Percentiles rank a stretch among this genome's conserved stretches.
Evolutionary conservation across 208 protist species (phyloP).

Genomic region (Porcisia hertigi): DNA sequence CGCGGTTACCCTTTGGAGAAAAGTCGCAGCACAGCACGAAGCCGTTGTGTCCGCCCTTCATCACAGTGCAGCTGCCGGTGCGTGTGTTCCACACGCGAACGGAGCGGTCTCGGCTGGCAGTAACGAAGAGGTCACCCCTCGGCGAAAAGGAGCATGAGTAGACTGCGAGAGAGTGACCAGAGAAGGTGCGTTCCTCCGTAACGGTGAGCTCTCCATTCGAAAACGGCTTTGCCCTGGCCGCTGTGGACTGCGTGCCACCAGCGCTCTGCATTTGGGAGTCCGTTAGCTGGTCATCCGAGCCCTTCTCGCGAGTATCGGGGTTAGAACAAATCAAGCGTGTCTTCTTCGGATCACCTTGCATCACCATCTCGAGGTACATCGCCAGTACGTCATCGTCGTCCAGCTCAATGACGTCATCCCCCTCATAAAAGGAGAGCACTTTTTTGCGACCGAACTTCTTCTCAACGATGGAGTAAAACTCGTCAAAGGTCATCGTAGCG

Average conservation of each 20-base stretch:
- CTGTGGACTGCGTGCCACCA: constrained; percentile 1
- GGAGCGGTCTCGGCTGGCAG: constrained; percentile 78
- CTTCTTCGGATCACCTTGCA: constrained; percentile 60
- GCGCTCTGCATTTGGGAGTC: constrained; percentile 23
- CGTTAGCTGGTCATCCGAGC: constrained; percentile 52
- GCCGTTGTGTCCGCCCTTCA: constrained; percentile 90
- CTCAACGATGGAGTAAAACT: constrained; percentile 69
- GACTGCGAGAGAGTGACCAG: constrained; percentile 68
- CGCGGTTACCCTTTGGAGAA: constrained; percentile 82
- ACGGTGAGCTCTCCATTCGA: constrained; percentile 66
- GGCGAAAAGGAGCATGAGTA: constrained; percentile 86
- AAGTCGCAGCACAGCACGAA: constrained; percentile 90
- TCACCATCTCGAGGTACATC: constrained; percentile 80
- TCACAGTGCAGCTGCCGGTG: constrained; percentile 58
- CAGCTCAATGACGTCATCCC: constrained; percentile 76
- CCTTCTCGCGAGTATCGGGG: constrained; percentile 28
- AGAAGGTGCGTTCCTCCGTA: constrained; percentile 54
- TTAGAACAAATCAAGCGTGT: constrained; percentile 74
- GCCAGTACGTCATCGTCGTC: constrained; percentile 86
- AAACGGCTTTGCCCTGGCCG: constrained; percentile 42
- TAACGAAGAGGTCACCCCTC: constrained; percentile 75
- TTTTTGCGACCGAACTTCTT: constrained; percentile 81
- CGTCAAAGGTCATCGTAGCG: constrained; percentile 65
- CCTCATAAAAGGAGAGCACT: constrained; percentile 79
- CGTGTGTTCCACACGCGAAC: constrained; percentile 76